Percentiles rank a stretch among this genome's conserved stretches.
phyloP scores from a whole-genome alignment of 2,329 filamentous ascomycete genomes.

The Hyphodiscus sp. region DNA sequence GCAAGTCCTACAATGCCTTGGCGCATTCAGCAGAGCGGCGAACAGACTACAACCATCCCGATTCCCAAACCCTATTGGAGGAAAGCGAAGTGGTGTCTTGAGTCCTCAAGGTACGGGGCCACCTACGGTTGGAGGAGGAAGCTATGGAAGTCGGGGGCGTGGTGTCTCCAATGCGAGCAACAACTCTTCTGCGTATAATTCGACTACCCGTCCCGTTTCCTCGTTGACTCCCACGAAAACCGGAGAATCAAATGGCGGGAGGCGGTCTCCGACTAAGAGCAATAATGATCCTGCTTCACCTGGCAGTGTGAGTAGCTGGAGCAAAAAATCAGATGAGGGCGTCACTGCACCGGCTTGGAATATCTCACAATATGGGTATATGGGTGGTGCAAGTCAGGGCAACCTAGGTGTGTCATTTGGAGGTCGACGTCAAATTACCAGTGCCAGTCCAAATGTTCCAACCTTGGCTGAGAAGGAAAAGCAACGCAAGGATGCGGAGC shows the following conservation, averaged over 20 bases:
- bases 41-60: conserved; percentile 64
- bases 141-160: conserved; percentile 37
- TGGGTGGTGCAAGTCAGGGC: conserved; percentile 93
- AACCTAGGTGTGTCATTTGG: conserved; percentile 93
- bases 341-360: conserved; percentile 91
- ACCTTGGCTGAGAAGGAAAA: conserved; percentile 81
- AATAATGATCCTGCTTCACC: conserved; percentile 47
- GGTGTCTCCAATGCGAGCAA: conserved; percentile 53
- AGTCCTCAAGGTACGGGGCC: conserved; percentile 62
- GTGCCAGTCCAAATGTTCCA: conserved; percentile 69
- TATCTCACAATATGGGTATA: conserved; percentile 96
- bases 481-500: conserved; percentile 51
- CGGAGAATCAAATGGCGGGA: conserved; percentile 41
- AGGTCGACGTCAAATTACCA: conserved; percentile 86
- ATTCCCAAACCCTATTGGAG: conserved; percentile 73
- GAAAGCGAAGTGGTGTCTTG: conserved; percentile 54
- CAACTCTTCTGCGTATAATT: conserved; percentile 43
- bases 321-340: conserved; percentile 73
- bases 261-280: conserved; percentile 57
- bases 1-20: conserved; percentile 88
- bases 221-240: conserved; percentile 30
- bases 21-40: conserved; percentile 84
- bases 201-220: conserved; percentile 35
- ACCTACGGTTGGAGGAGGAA: conserved; percentile 41
- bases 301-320: conserved; percentile 75